phyloP scores from a whole-genome alignment of 2,329 filamentous ascomycete species.

The Mariannaea sp. region DNA sequence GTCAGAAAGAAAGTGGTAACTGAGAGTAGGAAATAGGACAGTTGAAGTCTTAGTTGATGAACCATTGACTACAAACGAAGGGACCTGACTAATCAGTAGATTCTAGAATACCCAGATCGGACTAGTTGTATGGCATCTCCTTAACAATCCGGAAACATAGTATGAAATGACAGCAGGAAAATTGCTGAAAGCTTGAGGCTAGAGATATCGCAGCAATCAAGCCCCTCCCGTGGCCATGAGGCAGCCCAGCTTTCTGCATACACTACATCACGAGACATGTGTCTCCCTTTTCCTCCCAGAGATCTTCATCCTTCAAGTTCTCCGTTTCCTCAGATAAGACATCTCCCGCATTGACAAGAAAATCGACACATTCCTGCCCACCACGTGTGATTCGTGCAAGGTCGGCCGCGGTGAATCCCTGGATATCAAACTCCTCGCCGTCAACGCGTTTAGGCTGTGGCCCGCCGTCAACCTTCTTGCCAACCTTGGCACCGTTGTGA shows the following conservation, averaged over 20 bases:
- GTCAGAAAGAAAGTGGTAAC: no score
- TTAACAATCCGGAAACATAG: no score
- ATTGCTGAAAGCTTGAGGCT: no score
- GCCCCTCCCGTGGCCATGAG: no score
- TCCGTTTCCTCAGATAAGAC: constrained; percentile 4
- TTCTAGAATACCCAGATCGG: no score
- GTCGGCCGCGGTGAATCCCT: constrained; percentile 8
- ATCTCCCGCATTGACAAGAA: constrained; percentile 2
- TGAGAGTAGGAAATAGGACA: no score
- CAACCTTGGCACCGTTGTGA: background rate
- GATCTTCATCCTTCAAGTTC: constrained; percentile 7
- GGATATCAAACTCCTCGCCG: constrained; percentile 11
- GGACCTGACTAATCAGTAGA: no score
- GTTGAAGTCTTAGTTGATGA: no score
- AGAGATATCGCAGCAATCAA: no score
- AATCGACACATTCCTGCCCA: constrained; percentile 9
- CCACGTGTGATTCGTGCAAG: constrained; percentile 2
- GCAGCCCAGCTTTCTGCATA: background rate
- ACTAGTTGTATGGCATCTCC: no score
- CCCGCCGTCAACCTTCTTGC: constrained; percentile 1
- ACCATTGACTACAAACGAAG: no score
- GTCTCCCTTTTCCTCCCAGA: constrained; percentile 3
- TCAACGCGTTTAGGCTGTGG: constrained; percentile 7
- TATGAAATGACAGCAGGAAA: no score
- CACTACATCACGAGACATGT: constrained; percentile 7